A percentile compares a stretch with the other conserved stretches of the same genome.
Conservation (phyloP, 2,329 filamentous ascomycete genomes). For the Aspergillus bombycis region DNA sequence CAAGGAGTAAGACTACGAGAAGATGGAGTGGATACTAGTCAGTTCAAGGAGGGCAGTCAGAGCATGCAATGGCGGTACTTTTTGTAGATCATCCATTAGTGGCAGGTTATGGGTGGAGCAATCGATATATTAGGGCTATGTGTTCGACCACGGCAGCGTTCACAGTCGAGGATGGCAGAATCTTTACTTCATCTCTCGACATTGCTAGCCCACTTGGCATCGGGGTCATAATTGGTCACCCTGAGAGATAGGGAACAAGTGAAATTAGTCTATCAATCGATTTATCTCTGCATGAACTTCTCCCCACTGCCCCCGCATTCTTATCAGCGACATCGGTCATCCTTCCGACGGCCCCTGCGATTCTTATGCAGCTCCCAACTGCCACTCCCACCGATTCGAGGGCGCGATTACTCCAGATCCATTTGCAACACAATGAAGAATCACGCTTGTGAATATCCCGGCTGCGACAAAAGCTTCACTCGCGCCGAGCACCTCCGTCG, state of each 20-base stretch:
- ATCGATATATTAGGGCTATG: neutral
- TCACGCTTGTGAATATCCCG: neutral
- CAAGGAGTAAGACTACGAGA: constrained; percentile 36
- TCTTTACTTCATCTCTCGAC: neutral
- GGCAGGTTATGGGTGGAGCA: too few species aligned
- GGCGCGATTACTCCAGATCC: neutral
- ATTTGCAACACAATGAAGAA: neutral
- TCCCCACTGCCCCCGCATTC: neutral
- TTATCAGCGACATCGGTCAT: neutral
- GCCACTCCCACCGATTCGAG: neutral
- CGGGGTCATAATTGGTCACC: neutral
- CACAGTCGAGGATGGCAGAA: neutral
- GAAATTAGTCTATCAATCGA: neutral
- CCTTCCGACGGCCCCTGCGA: neutral
- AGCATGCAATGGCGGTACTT: constrained; percentile 26
- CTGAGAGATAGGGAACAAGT: neutral
- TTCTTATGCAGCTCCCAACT: neutral
- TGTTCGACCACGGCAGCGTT: neutral
- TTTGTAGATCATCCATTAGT: neutral
- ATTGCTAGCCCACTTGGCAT: neutral
- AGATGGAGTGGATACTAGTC: constrained; percentile 44
- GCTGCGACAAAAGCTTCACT: neutral
- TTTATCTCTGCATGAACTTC: too few species aligned
- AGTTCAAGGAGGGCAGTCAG: constrained; percentile 43
- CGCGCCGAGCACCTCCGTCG: neutral